Evolutionary conservation across 2,329 filamentous ascomycete species (phyloP).

Genomic region (Diaporthe sp.): DNA sequence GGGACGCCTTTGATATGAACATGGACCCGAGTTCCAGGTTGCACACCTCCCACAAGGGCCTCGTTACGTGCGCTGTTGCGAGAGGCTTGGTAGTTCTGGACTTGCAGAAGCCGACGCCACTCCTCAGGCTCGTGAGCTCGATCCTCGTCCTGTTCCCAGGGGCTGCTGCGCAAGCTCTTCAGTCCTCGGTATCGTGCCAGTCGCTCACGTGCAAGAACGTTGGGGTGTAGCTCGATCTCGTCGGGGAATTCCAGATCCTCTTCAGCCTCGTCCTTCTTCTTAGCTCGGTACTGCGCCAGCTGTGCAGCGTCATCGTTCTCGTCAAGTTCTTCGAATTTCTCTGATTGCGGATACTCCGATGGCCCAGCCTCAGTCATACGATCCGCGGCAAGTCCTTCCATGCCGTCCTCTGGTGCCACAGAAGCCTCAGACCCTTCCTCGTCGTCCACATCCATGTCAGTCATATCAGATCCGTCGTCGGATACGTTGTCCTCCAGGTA

Average conservation of each 20-base stretch:
- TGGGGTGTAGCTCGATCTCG: conserved; percentile 93
- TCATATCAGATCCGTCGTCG: conserved; percentile 86
- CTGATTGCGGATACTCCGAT: conserved; percentile 93
- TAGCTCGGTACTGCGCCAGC: conserved; percentile 84
- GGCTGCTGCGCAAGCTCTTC: conserved; percentile 89
- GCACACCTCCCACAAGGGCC: conserved; percentile 88
- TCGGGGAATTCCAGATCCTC: conserved; percentile 97
- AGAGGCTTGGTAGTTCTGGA: conserved; percentile 91
- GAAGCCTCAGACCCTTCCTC: conserved; percentile 69
- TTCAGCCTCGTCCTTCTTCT: conserved; percentile 83
- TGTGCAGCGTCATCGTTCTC: conserved; percentile 85
- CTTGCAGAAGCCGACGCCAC: conserved; percentile 87
- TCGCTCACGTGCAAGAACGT: conserved; percentile 87
- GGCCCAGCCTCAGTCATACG: conserved; percentile 83
- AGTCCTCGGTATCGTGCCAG: conserved; percentile 89
- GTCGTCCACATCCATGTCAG: conserved; percentile 73
- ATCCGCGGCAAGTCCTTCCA: conserved; percentile 76
- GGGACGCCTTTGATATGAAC: conserved; percentile 76
- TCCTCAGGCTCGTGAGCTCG: conserved; percentile 88
- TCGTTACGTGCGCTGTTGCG: conserved; percentile 84
- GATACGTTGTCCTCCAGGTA: conserved; percentile 84
- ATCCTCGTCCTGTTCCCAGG: conserved; percentile 92
- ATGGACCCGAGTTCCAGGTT: conserved; percentile 85
- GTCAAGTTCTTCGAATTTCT: conserved; percentile 89
- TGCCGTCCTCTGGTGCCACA: conserved; percentile 83